Evolutionary conservation across 1,139 yeast species (phyloP), one percentile per base, ranked within the genome.

Genomic region (Diutina catenulata): DNA sequence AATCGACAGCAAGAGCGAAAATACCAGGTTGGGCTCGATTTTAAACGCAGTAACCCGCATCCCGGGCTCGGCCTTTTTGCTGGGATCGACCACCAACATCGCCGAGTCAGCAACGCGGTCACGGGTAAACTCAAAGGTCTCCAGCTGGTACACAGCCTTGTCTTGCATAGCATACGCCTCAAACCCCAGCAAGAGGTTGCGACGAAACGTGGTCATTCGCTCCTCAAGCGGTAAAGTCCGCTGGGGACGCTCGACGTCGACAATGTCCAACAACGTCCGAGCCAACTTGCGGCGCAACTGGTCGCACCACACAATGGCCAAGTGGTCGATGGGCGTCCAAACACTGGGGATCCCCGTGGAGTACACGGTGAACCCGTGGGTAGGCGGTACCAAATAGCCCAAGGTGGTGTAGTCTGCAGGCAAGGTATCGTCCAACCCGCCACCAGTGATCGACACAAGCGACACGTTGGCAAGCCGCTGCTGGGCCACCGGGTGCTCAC

Each of bases 281-380:
- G 83, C 80, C 3, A 91, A 47, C 6, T 69, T 73, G 32, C 69
- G 64, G 40, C 98, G 69, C 29, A 87, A 60, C 53, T 91, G 97
- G 42, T 79, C 82, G 58, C 99, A 93, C 99, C 99, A 93, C 1
- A 88, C 95, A 39, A 93, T 79, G 0, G 98, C 97, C 47, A 87
- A 68, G 58, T 93, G 99, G 55, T 93, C 98, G 35, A 88, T 76
- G 0, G 96, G 83, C 0, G 95, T 80, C 95, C 97, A 91, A 0
- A 91, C 96, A 6, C 69, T 70, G 0, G 95, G 95, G 8, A 91
- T 81, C 0, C 95, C 87, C 0, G 91, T 78, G 0, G 96, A 74
- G 48, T 77, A 84, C 0, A 81, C 82, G 0, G 94, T 75, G 47
- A 91, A 80, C 0, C 96, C 97, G 50, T 91, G 75, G 0, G 72